A percentile compares a stretch with the other conserved stretches of the same genome.
Conservation (phyloP, 352 stramenopile species). For the Globisporangium splendens region DNA sequence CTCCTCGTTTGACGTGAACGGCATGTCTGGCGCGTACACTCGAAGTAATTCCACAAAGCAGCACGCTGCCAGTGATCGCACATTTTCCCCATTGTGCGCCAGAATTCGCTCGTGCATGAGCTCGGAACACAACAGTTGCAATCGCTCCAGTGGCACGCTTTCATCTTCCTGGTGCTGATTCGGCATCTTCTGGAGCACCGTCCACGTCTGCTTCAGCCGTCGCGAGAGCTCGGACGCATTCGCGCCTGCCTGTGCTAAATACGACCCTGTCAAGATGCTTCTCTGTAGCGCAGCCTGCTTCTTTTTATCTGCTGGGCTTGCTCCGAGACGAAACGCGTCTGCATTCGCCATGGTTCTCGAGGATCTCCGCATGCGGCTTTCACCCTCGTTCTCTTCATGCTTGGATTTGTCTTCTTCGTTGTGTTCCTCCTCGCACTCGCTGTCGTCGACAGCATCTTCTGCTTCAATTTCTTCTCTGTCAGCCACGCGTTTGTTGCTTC, state of each 20-base stretch:
- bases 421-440: background rate
- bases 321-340: background rate
- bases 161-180: slow-evolving; percentile 46
- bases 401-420: slow-evolving; percentile 2
- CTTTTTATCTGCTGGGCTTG: slow-evolving; percentile 6
- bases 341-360: background rate
- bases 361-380: background rate
- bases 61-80: slow-evolving; percentile 59
- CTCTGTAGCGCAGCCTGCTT: slow-evolving; percentile 3
- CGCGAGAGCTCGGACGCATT: slow-evolving; percentile 41
- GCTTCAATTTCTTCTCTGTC: background rate
- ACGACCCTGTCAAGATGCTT: slow-evolving; percentile 15
- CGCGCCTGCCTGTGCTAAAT: slow-evolving; percentile 24
- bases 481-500: background rate
- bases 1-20: slow-evolving; percentile 62
- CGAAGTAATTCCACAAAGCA: slow-evolving; percentile 75
- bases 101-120: slow-evolving; percentile 53
- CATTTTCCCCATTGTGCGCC: slow-evolving; percentile 40
- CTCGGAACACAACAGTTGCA: slow-evolving; percentile 49
- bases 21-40: slow-evolving; percentile 56
- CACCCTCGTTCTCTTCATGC: background rate
- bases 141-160: slow-evolving; percentile 25
- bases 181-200: slow-evolving; percentile 31
- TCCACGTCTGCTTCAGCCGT: slow-evolving; percentile 51
- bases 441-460: background rate